Percentiles rank a stretch among this genome's conserved stretches.
These are phyloP conservation scores for Tremellales sp. DNA, from an alignment of 1,284 basidiomycete genomes.

Conservation along the genomic window DNA sequence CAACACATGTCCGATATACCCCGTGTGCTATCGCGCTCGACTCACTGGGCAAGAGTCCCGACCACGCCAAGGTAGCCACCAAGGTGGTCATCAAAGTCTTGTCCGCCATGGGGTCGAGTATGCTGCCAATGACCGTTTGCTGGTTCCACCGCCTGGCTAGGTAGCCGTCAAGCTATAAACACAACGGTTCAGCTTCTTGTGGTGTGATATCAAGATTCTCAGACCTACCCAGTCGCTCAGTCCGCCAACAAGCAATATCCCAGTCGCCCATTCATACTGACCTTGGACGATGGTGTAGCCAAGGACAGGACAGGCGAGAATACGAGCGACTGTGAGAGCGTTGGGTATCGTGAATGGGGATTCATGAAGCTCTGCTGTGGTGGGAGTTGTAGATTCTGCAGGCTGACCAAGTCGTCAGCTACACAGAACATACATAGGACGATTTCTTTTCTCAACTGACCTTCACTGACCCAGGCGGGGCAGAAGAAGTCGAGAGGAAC, in stretches of 20 bases:
- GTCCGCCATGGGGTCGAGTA: slow-evolving; percentile 95
- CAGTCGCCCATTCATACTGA: slow-evolving; percentile 73
- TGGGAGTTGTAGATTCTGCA: too few relatives aligned
- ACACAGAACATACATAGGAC: too few relatives aligned
- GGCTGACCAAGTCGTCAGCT: too few relatives aligned
- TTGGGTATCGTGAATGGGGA: slow-evolving; percentile 97
- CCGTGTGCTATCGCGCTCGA: slow-evolving; percentile 3
- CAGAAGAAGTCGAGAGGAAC: too few relatives aligned
- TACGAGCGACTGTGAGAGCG: slow-evolving; percentile 78
- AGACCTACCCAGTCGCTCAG: slow-evolving; percentile 77
- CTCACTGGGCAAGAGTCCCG: slow-evolving; percentile 77
- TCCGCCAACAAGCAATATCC: slow-evolving; percentile 80
- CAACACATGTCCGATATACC: neutral
- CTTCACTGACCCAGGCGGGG: too few relatives aligned
- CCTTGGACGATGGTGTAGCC: slow-evolving; percentile 88
- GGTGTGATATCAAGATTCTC: neutral
- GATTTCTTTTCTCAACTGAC: too few relatives aligned
- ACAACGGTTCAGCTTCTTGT: slow-evolving; percentile 8
- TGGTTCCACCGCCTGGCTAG: slow-evolving; percentile 81
- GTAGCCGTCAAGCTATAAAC: slow-evolving; percentile 74
- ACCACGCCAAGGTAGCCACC: slow-evolving; percentile 78
- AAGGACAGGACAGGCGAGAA: slow-evolving; percentile 80
- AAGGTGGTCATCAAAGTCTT: slow-evolving; percentile 94
- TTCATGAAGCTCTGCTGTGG: slow-evolving; percentile 56
- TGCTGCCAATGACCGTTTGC: slow-evolving; percentile 84